Evolutionary conservation across 108 stramenopile species (phyloP), one percentile per base, ranked within the genome.

Genomic region (Cyclotella cryptica): DNA sequence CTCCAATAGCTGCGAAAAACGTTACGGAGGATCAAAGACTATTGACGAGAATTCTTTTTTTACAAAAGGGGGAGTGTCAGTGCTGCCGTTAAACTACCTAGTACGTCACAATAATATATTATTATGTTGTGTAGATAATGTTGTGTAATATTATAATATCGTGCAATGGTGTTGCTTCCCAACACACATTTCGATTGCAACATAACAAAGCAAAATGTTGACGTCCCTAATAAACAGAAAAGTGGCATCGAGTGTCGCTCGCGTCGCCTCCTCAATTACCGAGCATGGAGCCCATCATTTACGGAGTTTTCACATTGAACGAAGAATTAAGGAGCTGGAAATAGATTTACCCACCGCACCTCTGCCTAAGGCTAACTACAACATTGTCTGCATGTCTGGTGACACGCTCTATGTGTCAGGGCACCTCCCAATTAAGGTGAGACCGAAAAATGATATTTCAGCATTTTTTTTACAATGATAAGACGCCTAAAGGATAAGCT

Each of bases 291-390:
- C 15, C 46, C 22, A 51, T 35, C 53, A 47, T 43, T 28, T 53
- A 43, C 83, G 81, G 21, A 66, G 0, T 30, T 51, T 94, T 41
- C 93, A 94, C 74, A 86, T 94, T 42, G 93, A 94, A 69, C 85
- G 88, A 74, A 80, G 85, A 28, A 66, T 94, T 13, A 84, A 91
- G 66, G 88, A 88, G 57, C 74, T 93, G 11, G 84, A 92, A 10
- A 90, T 96, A 58, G 83, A 66, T 49, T 77, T 97, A 11, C 97
- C 97, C 10, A 57, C 89, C 30, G 86, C 95, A 12, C 81, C 93
- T 17, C 62, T 69, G 27, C 94, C 97, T 52, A 89, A 91, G 43
- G 97, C 92, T 6, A 97, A 96, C 72, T 97, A 97, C 89, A 87
- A 88, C 52, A 88, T 91, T 46, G 79, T 86, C 2, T 94, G 91